phyloP scores from a whole-genome alignment of 2,329 filamentous ascomycete genomes.

The Xylariaceae sp. region DNA sequence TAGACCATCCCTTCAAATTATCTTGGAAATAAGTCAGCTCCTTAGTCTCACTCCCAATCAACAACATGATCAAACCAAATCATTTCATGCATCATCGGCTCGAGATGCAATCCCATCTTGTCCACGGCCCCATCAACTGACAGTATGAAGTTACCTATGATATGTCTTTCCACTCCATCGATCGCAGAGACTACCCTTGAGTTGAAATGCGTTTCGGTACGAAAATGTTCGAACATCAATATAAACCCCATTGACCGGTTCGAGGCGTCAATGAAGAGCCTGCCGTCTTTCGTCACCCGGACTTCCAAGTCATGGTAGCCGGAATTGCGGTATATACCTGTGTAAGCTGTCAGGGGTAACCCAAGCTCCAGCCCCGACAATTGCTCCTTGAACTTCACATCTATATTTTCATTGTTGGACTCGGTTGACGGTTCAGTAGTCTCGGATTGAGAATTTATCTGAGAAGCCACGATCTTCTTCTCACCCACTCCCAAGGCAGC shows the following conservation, averaged over 20 bases:
- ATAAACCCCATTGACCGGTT: constrained; percentile 18
- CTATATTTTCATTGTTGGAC: neutral
- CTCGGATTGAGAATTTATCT: too few relatives aligned
- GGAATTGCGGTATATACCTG: constrained; percentile 21
- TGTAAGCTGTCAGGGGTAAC: constrained; percentile 19
- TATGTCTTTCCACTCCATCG: neutral
- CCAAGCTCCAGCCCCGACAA: too few relatives aligned
- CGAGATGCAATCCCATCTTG: constrained; percentile 18
- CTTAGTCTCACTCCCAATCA: too few relatives aligned
- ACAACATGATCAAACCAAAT: too few relatives aligned
- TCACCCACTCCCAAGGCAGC: too few relatives aligned
- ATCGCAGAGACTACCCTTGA: constrained; percentile 3
- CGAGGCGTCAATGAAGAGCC: constrained; percentile 22
- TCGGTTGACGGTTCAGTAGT: neutral
- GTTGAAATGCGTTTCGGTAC: too few relatives aligned
- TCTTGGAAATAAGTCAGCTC: too few relatives aligned
- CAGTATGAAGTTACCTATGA: constrained; percentile 18
- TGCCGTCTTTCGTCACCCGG: constrained; percentile 14
- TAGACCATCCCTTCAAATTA: too few relatives aligned
- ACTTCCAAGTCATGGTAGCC: constrained; percentile 21
- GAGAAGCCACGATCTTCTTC: too few relatives aligned
- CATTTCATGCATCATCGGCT: too few relatives aligned
- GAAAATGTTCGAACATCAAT: constrained; percentile 20
- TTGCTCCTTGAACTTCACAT: constrained; percentile 11
- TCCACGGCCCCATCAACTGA: constrained; percentile 12